Conservation (phyloP, 169 alveolate genomes). For the Plasmodium chabaudi region DNA sequence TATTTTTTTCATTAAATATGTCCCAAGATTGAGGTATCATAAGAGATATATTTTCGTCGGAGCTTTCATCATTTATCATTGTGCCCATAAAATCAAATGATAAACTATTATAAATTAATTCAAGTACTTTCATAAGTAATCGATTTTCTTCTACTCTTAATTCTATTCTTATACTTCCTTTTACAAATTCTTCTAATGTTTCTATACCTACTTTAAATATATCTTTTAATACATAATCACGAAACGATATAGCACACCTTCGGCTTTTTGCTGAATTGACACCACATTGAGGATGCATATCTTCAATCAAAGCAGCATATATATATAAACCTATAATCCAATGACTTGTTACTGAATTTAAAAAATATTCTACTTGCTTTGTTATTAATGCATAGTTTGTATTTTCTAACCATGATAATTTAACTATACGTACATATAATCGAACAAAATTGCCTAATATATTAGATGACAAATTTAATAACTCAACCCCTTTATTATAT, state of each 20-base stretch:
- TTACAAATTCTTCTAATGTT: conserved; percentile 78
- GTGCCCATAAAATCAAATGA: conserved; percentile 96
- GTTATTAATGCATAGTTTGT: conserved; percentile 86
- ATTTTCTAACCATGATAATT: conserved; percentile 92
- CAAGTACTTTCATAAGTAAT: conserved; percentile 90
- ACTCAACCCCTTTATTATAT: conserved; percentile 93
- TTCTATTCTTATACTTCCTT: conserved; percentile 70
- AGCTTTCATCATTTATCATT: conserved; percentile 93
- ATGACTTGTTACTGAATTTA: conserved; percentile 92
- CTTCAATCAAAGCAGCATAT: conserved; percentile 91
- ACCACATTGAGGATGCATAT: conserved; percentile 89
- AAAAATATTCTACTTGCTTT: conserved; percentile 86
- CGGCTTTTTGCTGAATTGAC: conserved; percentile 90
- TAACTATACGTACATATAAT: conserved; percentile 89
- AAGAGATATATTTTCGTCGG: conserved; percentile 94
- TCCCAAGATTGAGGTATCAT: conserved; percentile 95
- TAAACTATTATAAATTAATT: conserved; percentile 91
- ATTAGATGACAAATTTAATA: conserved; percentile 92
- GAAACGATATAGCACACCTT: conserved; percentile 94
- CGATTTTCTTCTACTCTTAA: conserved; percentile 72
- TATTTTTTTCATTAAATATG: conserved; percentile 88
- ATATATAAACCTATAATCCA: conserved; percentile 95
- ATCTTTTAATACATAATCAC: conserved; percentile 92
- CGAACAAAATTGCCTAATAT: conserved; percentile 91
- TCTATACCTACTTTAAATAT: conserved; percentile 88